Conservation (phyloP, 176 grass and related monocot species). For the Raddia distichophylla region DNA sequence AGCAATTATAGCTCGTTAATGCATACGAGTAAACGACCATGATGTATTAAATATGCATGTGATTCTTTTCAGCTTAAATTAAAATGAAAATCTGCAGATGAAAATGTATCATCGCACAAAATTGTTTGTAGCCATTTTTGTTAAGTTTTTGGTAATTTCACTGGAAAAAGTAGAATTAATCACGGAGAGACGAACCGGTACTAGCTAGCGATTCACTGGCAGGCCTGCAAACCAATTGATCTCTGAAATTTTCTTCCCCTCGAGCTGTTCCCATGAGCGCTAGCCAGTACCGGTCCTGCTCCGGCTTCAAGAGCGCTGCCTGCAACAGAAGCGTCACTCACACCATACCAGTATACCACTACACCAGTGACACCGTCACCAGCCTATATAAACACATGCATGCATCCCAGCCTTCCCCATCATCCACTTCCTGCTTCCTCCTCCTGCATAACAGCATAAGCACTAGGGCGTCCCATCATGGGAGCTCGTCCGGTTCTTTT, state of each 20-base stretch:
- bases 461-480: slow-evolving; percentile 25
- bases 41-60: too few species aligned
- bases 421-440: slow-evolving; percentile 35
- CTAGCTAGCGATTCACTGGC: neutral
- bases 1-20: too few species aligned
- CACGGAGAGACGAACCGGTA: slow-evolving; percentile 35
- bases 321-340: neutral
- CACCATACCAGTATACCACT: too few species aligned
- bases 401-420: neutral
- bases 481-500: slow-evolving; percentile 30
- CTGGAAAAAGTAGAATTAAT: slow-evolving; percentile 8
- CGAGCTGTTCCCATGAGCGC: slow-evolving; percentile 38
- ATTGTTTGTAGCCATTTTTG: too few species aligned
- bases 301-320: slow-evolving; percentile 17
- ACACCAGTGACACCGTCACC: neutral
- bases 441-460: neutral
- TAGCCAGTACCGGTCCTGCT: slow-evolving; percentile 29
- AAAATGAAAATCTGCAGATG: too few species aligned
- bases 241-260: neutral
- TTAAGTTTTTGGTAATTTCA: too few species aligned
- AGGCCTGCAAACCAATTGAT: neutral
- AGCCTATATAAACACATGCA: slow-evolving; percentile 48
- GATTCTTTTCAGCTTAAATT: too few species aligned
- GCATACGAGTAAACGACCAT: too few species aligned
- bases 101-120: too few species aligned